Base-by-base conservation (phyloP, 306 rosid species). In the Vachellia pachyceras region DNA sequence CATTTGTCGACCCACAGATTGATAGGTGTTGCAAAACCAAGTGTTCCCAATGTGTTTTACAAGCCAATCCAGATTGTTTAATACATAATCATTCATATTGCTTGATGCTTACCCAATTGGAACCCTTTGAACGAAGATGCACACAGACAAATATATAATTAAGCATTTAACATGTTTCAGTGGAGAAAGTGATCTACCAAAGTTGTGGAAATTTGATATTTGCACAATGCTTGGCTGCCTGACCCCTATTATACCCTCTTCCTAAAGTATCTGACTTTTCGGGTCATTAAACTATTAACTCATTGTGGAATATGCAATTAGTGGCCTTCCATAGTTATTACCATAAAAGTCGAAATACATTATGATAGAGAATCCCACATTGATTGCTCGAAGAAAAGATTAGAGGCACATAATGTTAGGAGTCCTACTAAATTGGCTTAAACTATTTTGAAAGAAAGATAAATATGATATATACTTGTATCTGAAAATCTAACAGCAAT, bases 111-210 rank as follows among this genome's bases (percentile, higher is more conserved):
- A 66, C 50, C 76, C 85, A 69, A 80, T 50, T 5, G 64, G 55
- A 69, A 61, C 37, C 77, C 54, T 40, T 40, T 23, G 20, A 60
- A 29, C 33, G 1, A 29, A 79, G 79, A 82, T 58, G n/a, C n/a
- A n/a, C n/a, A n/a, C n/a, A n/a, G n/a, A n/a, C n/a, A n/a, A n/a
- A n/a, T n/a, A n/a, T 54, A 40, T 66, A 41, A 39, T 60, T 12
- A 10, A 52, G 17, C 41, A 44, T 25, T 42, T 67, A 63, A 36
- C 69, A 42, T 50, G 46, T 61, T 44, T 76, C 11, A 8, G 85
- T 86, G 82, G 83, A 77, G 82, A 69, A 78, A 78, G 85, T 73
- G 79, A 55, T 49, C 40, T 10, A 46, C 17, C 47, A 78, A 77
- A 77, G 83, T 80, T 72, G 73, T 83, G 54, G 75, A 39, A 76